Evolutionary conservation across 371 early-diverging fungal genomes (phyloP).

Genomic region (Lichtheimia ramosa): DNA sequence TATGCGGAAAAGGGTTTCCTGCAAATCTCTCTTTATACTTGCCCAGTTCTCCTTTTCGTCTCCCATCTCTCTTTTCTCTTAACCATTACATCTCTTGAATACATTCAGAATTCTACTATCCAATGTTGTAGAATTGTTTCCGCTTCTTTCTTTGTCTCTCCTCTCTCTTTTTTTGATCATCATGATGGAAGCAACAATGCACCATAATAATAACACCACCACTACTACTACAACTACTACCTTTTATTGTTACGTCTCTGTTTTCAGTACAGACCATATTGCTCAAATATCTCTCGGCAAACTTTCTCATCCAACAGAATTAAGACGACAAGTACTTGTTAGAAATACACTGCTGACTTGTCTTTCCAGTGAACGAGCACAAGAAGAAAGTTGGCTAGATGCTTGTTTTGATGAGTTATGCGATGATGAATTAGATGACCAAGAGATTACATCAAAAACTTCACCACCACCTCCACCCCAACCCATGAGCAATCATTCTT

Average conservation of each 20-base stretch:
- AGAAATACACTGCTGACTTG: conserved; percentile 29
- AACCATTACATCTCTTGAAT: too few species aligned
- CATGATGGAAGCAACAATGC: neutral
- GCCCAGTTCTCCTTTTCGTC: too few species aligned
- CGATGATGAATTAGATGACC: neutral
- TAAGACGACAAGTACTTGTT: conserved; percentile 33
- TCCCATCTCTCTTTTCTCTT: too few species aligned
- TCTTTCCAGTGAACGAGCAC: conserved; percentile 17
- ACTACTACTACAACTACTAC: conserved; percentile 1
- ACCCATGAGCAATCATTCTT: too few species aligned
- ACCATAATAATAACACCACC: neutral
- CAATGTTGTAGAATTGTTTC: conserved; percentile 1
- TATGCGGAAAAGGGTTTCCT: neutral
- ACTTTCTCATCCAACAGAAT: conserved; percentile 23
- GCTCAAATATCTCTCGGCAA: conserved; percentile 34
- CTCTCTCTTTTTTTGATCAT: neutral
- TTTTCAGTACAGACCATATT: conserved; percentile 10
- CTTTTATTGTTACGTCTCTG: neutral
- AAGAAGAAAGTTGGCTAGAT: conserved; percentile 37
- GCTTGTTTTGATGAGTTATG: conserved; percentile 3
- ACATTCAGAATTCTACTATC: neutral
- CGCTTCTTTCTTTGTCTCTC: conserved; percentile 4
- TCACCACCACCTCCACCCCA: neutral
- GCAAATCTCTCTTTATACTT: neutral
- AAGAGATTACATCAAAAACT: neutral